Evolutionary conservation across 192 early-diverging fungal genomes (phyloP), one percentile per base, ranked within the genome.

Genomic region (Chytriomyces sp.): DNA sequence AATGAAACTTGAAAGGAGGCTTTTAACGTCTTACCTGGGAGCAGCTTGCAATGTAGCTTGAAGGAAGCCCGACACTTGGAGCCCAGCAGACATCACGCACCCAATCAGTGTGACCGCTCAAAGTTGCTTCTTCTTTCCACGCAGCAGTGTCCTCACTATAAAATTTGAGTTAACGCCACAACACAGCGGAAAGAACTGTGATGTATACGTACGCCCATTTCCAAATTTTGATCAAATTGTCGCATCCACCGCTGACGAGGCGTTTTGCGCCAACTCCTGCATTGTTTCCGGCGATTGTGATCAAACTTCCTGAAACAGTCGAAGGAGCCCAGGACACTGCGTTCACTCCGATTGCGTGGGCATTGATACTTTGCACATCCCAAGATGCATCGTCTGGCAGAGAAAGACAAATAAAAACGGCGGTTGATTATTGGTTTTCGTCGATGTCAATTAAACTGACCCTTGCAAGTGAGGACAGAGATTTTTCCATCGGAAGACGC

Each of bases 141-240:
- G 83, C 79, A 80, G 91, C 91, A 49, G 85, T 88, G 20, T 95
- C 93, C 65, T 96, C 94, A 65, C 87, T 90, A 49, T 23, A 18
- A 9, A 10, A 45, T 50, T 76, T 5, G 53, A 43, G 75, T 10
- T 7, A 18, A 80, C 64, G 24, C 64, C 16, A 63, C 57, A 57
- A 57, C 20, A 20, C 53, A 71, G 23, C 26, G 16, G 13, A 59
- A 64, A 68, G 0, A 48, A n/a, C 67, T 47, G 24, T 68, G 23
- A 74, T 80, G 26, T 49, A 79, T 9, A 76, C 16, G 50, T 74
- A 79, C 11, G 59, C 66, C 50, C 76, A 92, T 82, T 82, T 86
- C 96, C 96, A 99, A 71, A 98, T 95, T 85, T 97, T 99, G 79
- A 98, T 91, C 65, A 91, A 68, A 82, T 97, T 98, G 81, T 99